A percentile compares a stretch with the other conserved stretches of the same genome.
Conservation (phyloP, 2,329 filamentous ascomycete species). For the Alternaria sp. region DNA sequence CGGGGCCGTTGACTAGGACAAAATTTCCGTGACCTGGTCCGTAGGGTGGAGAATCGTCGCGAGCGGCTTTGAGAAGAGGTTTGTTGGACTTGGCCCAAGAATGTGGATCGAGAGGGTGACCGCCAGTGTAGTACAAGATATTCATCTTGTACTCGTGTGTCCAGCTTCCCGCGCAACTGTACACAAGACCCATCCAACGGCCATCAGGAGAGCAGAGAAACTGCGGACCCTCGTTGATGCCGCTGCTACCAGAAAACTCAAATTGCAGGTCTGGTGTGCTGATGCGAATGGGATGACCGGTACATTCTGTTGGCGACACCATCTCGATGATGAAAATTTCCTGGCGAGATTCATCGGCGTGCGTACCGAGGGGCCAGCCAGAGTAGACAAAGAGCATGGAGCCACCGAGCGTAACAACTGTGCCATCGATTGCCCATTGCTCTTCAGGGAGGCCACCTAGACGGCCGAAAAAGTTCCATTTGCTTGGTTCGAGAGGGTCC, state of each 20-base stretch:
- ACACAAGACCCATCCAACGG: conserved; percentile 57
- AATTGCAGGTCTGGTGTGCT: conserved; percentile 53
- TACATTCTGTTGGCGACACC: conserved; percentile 47
- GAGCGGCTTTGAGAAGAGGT: conserved; percentile 51
- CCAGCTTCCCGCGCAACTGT: conserved; percentile 58
- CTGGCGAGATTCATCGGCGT: conserved; percentile 51
- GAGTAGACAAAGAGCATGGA: conserved; percentile 57
- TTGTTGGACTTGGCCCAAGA: conserved; percentile 53
- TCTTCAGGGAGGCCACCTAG: conserved; percentile 52
- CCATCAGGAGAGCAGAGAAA: conserved; percentile 48
- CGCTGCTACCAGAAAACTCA: conserved; percentile 52
- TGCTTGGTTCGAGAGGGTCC: conserved; percentile 39
- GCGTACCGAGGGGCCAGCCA: conserved; percentile 55
- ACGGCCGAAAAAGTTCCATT: conserved; percentile 55
- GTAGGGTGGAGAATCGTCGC: conserved; percentile 51
- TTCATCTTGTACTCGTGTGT: conserved; percentile 61
- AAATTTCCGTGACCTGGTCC: conserved; percentile 59
- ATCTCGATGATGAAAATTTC: conserved; percentile 57
- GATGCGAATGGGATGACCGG: conserved; percentile 51
- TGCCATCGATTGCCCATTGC: conserved; percentile 61
- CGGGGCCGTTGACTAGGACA: conserved; percentile 47
- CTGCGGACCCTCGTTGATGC: conserved; percentile 59
- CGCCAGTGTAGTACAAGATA: conserved; percentile 53
- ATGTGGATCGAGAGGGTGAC: conserved; percentile 50
- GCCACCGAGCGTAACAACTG: conserved; percentile 52